A percentile compares a stretch with the other conserved stretches of the same genome.
These are phyloP conservation scores for Paulownia fortunei DNA, from an alignment of 257 asterid species.

Conservation along the genomic window DNA sequence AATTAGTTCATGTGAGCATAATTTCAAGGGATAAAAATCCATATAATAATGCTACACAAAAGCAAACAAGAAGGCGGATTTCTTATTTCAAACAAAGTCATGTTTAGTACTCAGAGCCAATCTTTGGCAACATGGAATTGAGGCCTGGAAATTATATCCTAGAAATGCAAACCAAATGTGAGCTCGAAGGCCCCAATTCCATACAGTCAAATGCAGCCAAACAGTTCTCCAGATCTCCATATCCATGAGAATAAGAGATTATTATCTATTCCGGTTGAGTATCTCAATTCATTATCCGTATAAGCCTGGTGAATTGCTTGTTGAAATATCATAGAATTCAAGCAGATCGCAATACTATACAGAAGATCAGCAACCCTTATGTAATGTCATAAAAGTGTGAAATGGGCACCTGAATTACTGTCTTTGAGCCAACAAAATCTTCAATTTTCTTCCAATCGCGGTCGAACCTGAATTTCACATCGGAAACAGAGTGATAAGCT, in stretches of 20 bases:
- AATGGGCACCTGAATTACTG: conserved; percentile 84
- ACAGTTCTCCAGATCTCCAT: conserved; percentile 3
- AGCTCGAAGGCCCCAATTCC: conserved; percentile 13
- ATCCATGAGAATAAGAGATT: background rate
- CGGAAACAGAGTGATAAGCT: conserved; percentile 27
- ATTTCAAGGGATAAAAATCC: conserved; percentile 22
- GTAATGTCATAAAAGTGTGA: background rate
- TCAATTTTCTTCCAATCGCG: conserved; percentile 99
- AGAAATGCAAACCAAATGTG: background rate
- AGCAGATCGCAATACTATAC: background rate
- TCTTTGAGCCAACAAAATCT: conserved; percentile 91
- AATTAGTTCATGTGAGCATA: background rate
- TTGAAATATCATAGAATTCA: conserved; percentile 17
- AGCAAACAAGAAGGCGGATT: conserved; percentile 10
- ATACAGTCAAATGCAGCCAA: background rate
- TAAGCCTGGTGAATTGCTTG: background rate
- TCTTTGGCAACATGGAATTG: conserved; percentile 15
- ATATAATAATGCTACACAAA: background rate
- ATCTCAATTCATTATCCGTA: background rate
- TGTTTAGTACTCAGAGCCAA: conserved; percentile 6
- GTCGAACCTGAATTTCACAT: conserved; percentile 72
- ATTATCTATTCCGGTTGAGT: conserved; percentile 7
- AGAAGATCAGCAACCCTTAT: background rate
- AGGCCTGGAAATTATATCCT: too few relatives aligned
- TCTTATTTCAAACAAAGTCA: background rate